Conservation (phyloP, 768 basidiomycete species). For the Sarcomyxa edulis region DNA sequence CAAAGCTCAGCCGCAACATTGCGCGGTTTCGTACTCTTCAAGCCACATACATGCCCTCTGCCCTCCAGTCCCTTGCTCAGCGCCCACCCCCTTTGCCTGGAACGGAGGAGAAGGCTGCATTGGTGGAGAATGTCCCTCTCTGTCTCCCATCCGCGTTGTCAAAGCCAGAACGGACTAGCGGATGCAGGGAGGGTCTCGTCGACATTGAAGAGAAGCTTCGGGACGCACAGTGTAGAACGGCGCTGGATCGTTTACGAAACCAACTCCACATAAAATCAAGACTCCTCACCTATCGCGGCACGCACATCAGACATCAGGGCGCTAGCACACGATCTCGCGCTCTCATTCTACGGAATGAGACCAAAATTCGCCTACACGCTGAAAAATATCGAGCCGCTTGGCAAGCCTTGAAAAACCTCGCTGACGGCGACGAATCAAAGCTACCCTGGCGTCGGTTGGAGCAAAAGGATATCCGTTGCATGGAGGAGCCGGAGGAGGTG, state of each 20-base stretch:
- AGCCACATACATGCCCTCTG: no score
- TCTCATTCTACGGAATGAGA: slow-evolving; percentile 2
- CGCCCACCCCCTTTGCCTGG: no score
- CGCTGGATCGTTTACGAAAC: not conserved
- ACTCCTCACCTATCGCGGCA: not conserved
- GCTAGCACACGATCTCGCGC: not conserved
- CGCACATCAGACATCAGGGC: not conserved
- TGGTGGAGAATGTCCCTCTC: slow-evolving; percentile 2
- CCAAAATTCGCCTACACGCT: not conserved
- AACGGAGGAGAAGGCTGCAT: not conserved
- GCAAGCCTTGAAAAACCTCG: not conserved
- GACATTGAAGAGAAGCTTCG: not conserved
- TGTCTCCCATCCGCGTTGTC: slow-evolving; percentile 1
- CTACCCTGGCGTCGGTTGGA: not conserved
- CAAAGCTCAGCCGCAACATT: not conserved
- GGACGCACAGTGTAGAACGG: not conserved
- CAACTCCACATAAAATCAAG: slow-evolving; percentile 1
- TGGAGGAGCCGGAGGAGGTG: not conserved
- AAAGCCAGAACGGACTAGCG: not conserved
- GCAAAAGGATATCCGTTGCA: slow-evolving; percentile 1
- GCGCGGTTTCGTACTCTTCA: not conserved
- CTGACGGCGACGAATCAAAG: not conserved
- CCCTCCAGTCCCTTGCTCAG: no score
- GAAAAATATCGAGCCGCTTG: slow-evolving; percentile 1
- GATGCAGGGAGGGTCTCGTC: not conserved